Base-by-base conservation (phyloP, 2,329 filamentous ascomycete species). In the Rutstroemia sp. region DNA sequence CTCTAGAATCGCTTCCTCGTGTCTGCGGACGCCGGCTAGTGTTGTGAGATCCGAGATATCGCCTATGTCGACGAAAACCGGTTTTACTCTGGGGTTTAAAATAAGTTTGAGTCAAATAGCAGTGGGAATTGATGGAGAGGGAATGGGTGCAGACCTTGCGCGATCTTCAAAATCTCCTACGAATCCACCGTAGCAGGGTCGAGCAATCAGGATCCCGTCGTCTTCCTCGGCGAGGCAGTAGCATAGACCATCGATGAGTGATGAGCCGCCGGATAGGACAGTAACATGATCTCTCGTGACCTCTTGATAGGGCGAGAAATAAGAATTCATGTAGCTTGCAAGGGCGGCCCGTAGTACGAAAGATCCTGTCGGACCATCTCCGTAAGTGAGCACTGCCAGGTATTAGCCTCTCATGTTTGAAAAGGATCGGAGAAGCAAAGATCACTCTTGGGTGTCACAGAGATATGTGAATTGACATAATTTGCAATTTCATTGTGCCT, bases 121-220 rank as follows among this genome's bases (percentile, higher is more conserved):
- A n/a, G 17, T 17, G 23, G 9, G 7, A 53, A 39, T 14, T 23
- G 5, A 12, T 4, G 16, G 19, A 5, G 10, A 16, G 21, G 10
- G n/a, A 27, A 10, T 27, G 19, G 17, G 42, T 14, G 45, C 55
- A 27, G 2, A 59, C 58, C 36, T 44, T 42, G 58, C 49, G 2
- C 75, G 64, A 17, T 71, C 64, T 54, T 70, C 61, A 3, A 74
- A 63, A 61, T 80, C 78, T 1, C 72, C 64, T 16, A 73, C 68
- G 52, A 80, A 80, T 12, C 74, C 71, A 12, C 72, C 72, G 52
- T 80, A 80, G 6, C 73, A 68, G 0, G 77, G 76, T n/a, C 72
- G 67, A 23, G 68, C 71, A 5, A 77, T 64, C 14, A 80, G 60
- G 19, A 80, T 72, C 0, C 70, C 75, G 30, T 79, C 75, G 0